Evolutionary conservation across 768 basidiomycete species (phyloP), one percentile per base, ranked within the genome.

Genomic region (Macrocybe gigantea): DNA sequence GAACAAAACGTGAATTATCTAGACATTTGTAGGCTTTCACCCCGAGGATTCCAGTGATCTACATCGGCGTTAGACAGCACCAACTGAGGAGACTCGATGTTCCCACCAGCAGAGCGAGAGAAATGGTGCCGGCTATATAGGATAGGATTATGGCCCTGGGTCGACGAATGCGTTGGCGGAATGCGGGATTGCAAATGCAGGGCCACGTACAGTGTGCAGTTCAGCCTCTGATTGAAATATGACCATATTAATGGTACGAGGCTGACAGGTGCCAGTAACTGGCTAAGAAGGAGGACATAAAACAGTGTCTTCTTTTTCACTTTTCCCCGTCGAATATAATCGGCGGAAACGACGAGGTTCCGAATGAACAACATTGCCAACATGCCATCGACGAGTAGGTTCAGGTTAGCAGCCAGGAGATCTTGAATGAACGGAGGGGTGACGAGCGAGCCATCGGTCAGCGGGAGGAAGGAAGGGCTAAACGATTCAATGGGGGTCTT

Each of bases 1-100:
- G 65, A 45, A 86, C 72, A 46, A 79, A 52, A n/a, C 69, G 69
- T n/a, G 79, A 75, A 49, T 77, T 75, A 59, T 80, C 74, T 52
- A 84, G 63, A 55, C 82, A 85, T 55, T 74, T 75, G 54, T 84
- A 85, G 6, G 78, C 81, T 58, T 86, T 86, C 55, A 78, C 66
- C 10, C 83, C 83, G 33, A 82, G 66, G 31, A 84, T 77, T 31
- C 80, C 82, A 0, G 79, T 74, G 37, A 84, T 72, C 83, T 83
- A 46, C 33, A 40, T 6, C 10, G 11, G 30, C 7, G 29, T 49
- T 31, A 49, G 42, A 41, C 8, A 39, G 22, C 10, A 13, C n/a
- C 33, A 29, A 12, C 32, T 29, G 47, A 3, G 22, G 22, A 15
- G 34, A 44, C 7, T 7, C 10, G 22, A 44, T 12, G 33, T 30